phyloP scores from a whole-genome alignment of 2,329 filamentous ascomycete species.

The Trichoderma asperellum region DNA sequence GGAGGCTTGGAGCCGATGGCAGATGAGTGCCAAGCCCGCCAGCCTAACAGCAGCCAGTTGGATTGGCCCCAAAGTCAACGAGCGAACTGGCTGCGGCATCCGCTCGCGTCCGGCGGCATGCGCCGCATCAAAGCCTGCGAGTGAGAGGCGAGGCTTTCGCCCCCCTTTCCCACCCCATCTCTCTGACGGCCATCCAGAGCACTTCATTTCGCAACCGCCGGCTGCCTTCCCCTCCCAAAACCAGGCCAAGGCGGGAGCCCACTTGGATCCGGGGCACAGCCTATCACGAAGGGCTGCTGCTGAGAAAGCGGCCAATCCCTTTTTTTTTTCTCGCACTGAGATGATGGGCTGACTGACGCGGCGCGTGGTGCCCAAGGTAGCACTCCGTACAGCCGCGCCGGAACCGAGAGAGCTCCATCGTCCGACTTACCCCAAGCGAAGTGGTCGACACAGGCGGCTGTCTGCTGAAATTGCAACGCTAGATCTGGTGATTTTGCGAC shows the following conservation, averaged over 20 bases:
- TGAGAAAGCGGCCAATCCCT: slow-evolving; percentile 17
- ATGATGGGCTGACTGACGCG: slow-evolving; percentile 29
- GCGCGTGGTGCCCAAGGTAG: slow-evolving; percentile 14
- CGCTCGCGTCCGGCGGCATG: background rate
- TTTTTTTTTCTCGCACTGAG: background rate
- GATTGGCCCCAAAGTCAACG: background rate
- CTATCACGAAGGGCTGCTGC: slow-evolving; percentile 10
- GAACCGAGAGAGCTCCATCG: slow-evolving; percentile 24
- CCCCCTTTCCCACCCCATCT: slow-evolving; percentile 14
- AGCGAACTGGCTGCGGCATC: background rate
- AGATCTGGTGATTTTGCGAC: slow-evolving; percentile 23
- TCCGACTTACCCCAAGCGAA: slow-evolving; percentile 9
- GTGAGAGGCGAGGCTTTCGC: slow-evolving; percentile 3
- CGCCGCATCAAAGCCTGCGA: background rate
- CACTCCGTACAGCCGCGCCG: slow-evolving; percentile 24
- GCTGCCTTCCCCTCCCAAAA: slow-evolving; percentile 9
- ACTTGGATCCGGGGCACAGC: slow-evolving; percentile 9
- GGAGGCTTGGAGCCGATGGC: background rate
- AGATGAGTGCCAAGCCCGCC: background rate
- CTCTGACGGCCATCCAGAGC: slow-evolving; percentile 2
- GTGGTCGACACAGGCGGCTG: slow-evolving; percentile 4
- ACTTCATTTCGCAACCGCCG: slow-evolving; percentile 23
- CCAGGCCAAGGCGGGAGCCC: slow-evolving; percentile 6
- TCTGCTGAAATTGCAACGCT: slow-evolving; percentile 15
- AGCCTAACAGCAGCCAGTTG: background rate